phyloP scores from a whole-genome alignment of 2,329 filamentous ascomycete species.

The Cadophora sp. region DNA sequence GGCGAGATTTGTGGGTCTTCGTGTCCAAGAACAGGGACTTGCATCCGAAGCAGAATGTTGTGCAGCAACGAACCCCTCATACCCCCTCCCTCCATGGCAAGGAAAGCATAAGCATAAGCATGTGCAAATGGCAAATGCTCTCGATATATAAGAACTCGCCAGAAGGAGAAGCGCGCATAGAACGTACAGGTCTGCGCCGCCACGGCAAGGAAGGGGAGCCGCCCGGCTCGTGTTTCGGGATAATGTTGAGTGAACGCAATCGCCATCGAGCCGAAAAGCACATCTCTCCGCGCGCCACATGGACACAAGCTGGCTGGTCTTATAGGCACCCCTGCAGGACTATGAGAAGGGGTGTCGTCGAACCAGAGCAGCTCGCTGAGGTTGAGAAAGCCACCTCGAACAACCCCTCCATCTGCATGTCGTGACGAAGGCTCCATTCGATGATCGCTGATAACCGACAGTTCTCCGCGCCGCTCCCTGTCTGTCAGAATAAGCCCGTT shows the following conservation, averaged over 20 bases:
- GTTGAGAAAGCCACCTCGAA: slow-evolving; percentile 5
- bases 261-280: slow-evolving; percentile 4
- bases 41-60: slow-evolving; percentile 12
- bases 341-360: not conserved
- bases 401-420: slow-evolving; percentile 11
- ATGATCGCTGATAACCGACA: slow-evolving; percentile 10
- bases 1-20: not conserved
- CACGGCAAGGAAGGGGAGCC: slow-evolving; percentile 10
- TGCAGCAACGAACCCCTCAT: slow-evolving; percentile 4
- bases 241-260: not conserved
- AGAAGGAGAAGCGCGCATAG: slow-evolving; percentile 15
- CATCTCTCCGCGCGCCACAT: not conserved
- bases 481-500: not conserved
- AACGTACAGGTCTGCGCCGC: not conserved
- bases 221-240: slow-evolving; percentile 11
- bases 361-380: slow-evolving; percentile 5
- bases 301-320: not conserved
- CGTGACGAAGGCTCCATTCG: slow-evolving; percentile 10
- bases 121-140: slow-evolving; percentile 7
- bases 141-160: slow-evolving; percentile 1
- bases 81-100: too few species aligned
- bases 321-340: not conserved
- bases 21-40: not conserved
- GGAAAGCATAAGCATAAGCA: slow-evolving; percentile 12
- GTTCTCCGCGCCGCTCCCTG: not conserved